Evolutionary conservation across 2,329 filamentous ascomycete genomes (phyloP).

Genomic region (Colletotrichum cordylinicola): DNA sequence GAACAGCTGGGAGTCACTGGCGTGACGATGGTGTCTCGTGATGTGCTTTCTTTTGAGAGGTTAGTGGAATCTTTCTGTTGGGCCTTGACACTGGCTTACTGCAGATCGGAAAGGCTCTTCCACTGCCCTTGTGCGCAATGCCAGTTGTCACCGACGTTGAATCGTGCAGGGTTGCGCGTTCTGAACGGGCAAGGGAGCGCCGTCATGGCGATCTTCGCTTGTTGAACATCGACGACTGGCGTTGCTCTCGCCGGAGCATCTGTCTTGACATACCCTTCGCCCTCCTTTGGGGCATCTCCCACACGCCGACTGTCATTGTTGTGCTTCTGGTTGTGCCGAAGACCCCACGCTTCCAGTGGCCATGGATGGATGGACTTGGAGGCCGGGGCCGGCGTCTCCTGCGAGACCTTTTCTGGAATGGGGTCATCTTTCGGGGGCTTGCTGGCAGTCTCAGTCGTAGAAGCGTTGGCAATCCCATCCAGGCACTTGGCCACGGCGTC

Average conservation of each 20-base stretch:
- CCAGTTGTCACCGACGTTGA: conserved; percentile 50
- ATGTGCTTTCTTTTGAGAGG: conserved; percentile 39
- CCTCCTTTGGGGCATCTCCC: background rate
- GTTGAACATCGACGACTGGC: background rate
- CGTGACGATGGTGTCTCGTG: conserved; percentile 47
- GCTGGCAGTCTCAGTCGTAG: background rate
- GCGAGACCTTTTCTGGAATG: no score
- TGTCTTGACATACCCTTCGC: background rate
- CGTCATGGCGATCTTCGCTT: no score
- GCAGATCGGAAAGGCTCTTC: conserved; percentile 42
- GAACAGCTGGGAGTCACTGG: conserved; percentile 38
- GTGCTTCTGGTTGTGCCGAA: background rate
- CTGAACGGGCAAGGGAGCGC: conserved; percentile 42
- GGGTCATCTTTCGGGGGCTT: background rate
- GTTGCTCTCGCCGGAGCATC: fast-evolving
- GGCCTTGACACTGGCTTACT: background rate
- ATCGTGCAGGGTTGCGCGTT: conserved; percentile 48
- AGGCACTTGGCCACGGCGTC: conserved; percentile 3
- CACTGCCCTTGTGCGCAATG: conserved; percentile 49
- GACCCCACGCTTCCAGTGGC: background rate
- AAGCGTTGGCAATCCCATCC: background rate
- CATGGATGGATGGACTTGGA: background rate
- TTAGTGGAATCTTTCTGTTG: background rate
- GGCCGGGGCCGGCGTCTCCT: background rate
- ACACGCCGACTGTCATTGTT: background rate